These are phyloP conservation scores for Rhododendron henanense DNA, from an alignment of 148 eudicot genomes.

Conservation along the genomic window DNA sequence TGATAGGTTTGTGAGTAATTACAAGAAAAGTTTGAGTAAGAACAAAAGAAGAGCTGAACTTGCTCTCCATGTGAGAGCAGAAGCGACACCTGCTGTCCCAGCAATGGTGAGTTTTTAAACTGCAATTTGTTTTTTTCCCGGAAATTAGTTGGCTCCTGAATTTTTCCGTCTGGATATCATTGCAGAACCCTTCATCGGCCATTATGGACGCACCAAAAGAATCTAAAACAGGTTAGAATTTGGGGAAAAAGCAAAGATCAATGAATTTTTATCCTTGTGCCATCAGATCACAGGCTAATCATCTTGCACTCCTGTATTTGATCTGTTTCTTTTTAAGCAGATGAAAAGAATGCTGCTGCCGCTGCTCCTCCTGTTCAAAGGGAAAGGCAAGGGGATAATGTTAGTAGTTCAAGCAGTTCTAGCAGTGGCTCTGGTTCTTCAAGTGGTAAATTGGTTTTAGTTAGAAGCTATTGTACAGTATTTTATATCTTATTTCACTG, in stretches of 20 bases:
- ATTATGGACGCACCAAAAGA: neutral
- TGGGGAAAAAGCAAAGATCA: neutral
- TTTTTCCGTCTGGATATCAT: neutral
- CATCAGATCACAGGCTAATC: neutral
- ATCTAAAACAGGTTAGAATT: slow-evolving; percentile 30
- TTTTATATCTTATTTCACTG: neutral
- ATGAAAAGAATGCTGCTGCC: slow-evolving; percentile 29
- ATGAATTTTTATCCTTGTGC: neutral
- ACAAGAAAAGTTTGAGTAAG: slow-evolving; percentile 24
- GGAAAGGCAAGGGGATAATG: slow-evolving; percentile 47
- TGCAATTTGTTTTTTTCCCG: neutral
- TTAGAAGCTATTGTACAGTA: slow-evolving; percentile 23
- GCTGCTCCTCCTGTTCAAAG: slow-evolving; percentile 34
- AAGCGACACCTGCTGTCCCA: slow-evolving; percentile 26
- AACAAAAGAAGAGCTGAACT: slow-evolving; percentile 46
- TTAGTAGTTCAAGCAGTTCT: slow-evolving; percentile 89
- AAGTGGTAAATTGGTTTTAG: slow-evolving; percentile 44
- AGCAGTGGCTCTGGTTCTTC: slow-evolving; percentile 92
- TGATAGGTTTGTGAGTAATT: slow-evolving; percentile 52
- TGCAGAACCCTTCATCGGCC: neutral
- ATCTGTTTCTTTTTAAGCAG: slow-evolving; percentile 27
- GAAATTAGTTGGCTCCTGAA: neutral
- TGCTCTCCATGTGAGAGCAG: slow-evolving; percentile 36
- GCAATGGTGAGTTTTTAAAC: slow-evolving; percentile 21
- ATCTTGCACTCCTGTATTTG: neutral